A percentile compares a stretch with the other conserved stretches of the same genome.
Conservation (phyloP, 1,139 yeast species). For the Candida pseudoviswanathii region DNA sequence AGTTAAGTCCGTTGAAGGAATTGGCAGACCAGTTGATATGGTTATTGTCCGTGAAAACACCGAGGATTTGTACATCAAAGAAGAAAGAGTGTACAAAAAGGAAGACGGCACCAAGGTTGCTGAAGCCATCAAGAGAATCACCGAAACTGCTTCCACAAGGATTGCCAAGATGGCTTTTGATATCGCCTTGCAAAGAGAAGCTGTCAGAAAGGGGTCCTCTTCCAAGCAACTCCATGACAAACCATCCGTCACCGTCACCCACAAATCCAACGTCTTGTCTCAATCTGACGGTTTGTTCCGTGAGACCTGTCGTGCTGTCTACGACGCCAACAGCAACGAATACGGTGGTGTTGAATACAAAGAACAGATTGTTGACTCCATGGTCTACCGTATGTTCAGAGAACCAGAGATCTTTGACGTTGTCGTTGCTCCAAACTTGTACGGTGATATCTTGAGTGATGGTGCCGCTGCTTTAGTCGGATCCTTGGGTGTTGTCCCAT, state of each 20-base stretch:
- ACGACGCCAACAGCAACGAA: slow-evolving; percentile 61
- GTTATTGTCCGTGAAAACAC: slow-evolving; percentile 98
- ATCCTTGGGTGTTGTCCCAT: slow-evolving; percentile 96
- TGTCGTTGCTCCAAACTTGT: slow-evolving; percentile 96
- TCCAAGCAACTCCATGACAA: slow-evolving; percentile 44
- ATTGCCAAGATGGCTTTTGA: slow-evolving; percentile 92
- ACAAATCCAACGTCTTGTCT: slow-evolving; percentile 92
- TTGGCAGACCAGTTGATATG: slow-evolving; percentile 89
- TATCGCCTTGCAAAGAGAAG: slow-evolving; percentile 89
- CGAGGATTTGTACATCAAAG: slow-evolving; percentile 94
- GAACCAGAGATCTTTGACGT: slow-evolving; percentile 97
- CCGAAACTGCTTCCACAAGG: slow-evolving; percentile 81
- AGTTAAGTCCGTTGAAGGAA: slow-evolving; percentile 86
- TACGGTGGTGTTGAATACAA: slow-evolving; percentile 66
- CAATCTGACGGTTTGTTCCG: slow-evolving; percentile 95
- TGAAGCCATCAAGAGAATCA: slow-evolving; percentile 95
- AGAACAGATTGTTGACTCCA: slow-evolving; percentile 97
- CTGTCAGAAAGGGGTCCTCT: slow-evolving; percentile 66
- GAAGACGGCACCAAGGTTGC: slow-evolving; percentile 83
- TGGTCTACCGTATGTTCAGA: slow-evolving; percentile 98
- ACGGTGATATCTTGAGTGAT: slow-evolving; percentile 95
- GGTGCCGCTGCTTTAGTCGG: slow-evolving; percentile 99
- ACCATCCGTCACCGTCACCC: slow-evolving; percentile 88
- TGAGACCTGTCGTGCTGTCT: slow-evolving; percentile 80
- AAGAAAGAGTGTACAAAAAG: slow-evolving; percentile 72